Base-by-base conservation (phyloP, 2,329 filamentous ascomycete species). In the Neurospora crassa region DNA sequence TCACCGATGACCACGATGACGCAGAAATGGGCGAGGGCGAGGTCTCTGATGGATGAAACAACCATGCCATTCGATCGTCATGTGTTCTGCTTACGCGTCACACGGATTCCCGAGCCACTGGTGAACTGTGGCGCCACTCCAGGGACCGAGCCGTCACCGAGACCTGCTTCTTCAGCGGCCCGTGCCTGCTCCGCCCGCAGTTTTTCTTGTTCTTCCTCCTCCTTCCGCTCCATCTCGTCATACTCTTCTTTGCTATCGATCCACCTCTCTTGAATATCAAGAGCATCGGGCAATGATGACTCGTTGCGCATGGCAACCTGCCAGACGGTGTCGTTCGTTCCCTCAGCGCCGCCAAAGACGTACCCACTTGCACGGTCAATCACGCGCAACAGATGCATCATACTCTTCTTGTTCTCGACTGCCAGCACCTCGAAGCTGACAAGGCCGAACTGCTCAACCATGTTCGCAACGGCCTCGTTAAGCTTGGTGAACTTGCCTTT, bases 311-410 rank as follows among this genome's bases (percentile, higher is more conserved):
- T 97, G 2, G 96, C 93, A 67, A 98, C 90, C 78, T 96, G 93
- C 96, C 96, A 99, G n/a, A 99, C 89, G 7, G 91, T 94, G 79
- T 99, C 95, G 76, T 98, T 97, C 67, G 94, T 93, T 1, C 94
- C 95, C 79, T 97, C 93, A 0, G 93, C 92, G 5, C 91, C 88
- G 0, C 94, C 94, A 82, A 99, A 97, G 0, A 94, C 92, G 81
- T 98, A 98, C 0, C 96, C 96, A 11, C 93, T 91, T 0, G 96
- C 95, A 59, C 96, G 88, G 80, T 99, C 96, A 78, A 99, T 94
- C 0, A 95, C 91, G 67, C 92, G 89, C 69, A 99, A 83, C 4
- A 99, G 84, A 76, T 92, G 90, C 89, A 96, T 96, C 94, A 99
- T 97, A 79, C 92, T 96, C 82, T 91, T 92, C 80, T 97, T 97